phyloP scores from a whole-genome alignment of 805 yeast genomes.

The Yarrowia sp. region DNA sequence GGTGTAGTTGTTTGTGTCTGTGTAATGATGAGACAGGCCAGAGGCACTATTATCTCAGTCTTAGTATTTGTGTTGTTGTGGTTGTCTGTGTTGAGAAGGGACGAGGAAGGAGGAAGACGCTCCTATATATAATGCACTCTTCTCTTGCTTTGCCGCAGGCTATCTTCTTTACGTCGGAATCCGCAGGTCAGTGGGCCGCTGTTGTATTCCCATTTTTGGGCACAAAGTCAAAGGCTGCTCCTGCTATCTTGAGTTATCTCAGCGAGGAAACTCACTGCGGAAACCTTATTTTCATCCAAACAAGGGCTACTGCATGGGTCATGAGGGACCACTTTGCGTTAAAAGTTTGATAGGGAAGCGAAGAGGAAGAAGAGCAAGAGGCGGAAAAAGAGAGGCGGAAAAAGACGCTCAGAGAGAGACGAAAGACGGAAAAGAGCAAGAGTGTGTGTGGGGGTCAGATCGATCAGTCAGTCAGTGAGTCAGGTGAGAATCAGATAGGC shows the following conservation, averaged over 20 bases:
- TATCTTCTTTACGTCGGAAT: neutral
- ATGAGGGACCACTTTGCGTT: neutral
- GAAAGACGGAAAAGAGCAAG: too few relatives aligned
- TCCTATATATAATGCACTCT: neutral
- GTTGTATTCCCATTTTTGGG: slow-evolving; percentile 16
- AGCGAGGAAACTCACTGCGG: slow-evolving; percentile 20
- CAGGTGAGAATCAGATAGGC: too few relatives aligned
- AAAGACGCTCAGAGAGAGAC: neutral
- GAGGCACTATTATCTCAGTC: neutral
- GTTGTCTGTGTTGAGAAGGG: neutral
- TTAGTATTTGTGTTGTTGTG: neutral
- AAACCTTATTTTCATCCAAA: neutral
- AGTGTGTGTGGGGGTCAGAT: neutral
- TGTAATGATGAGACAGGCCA: neutral
- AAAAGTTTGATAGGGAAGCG: neutral
- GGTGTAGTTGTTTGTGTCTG: neutral
- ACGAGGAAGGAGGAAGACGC: neutral
- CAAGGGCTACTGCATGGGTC: neutral
- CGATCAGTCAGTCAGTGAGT: too few relatives aligned
- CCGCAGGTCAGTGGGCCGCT: slow-evolving; percentile 18
- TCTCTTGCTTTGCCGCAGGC: too few relatives aligned
- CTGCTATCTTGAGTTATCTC: slow-evolving; percentile 25
- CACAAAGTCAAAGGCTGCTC: slow-evolving; percentile 17
- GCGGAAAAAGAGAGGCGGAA: neutral
- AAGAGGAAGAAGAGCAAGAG: neutral